These are phyloP conservation scores for Marasmius tenuissimus DNA, from an alignment of 1,284 basidiomycete genomes.

Conservation along the genomic window DNA sequence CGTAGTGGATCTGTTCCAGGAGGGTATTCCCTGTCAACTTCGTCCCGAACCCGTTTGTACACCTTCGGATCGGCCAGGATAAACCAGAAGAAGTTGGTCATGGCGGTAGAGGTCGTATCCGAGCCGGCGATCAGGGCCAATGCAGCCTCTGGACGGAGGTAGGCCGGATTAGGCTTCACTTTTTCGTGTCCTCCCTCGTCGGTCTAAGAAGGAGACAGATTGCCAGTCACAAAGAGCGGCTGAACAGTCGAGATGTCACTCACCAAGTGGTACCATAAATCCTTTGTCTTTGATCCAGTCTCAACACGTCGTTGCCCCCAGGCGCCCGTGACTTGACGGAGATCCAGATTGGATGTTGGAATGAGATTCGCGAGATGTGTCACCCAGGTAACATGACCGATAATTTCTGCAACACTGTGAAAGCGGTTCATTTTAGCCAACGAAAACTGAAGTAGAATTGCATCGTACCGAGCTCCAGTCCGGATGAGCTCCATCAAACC, in stretches of 20 bases:
- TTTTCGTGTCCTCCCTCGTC: constrained; percentile 32
- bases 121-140: constrained; percentile 27
- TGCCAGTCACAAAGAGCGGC: not conserved
- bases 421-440: not conserved
- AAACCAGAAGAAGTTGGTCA: constrained; percentile 1
- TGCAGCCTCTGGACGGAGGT: constrained; percentile 18
- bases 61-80: constrained; percentile 2
- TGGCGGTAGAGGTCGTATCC: constrained; percentile 9
- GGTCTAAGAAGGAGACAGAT: constrained; percentile 24
- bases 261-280: constrained; percentile 47
- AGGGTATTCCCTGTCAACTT: not conserved
- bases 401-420: constrained; percentile 29
- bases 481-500: constrained; percentile 37
- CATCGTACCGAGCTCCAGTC: constrained; percentile 24
- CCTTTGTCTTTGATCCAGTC: constrained; percentile 33
- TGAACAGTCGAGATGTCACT: not conserved
- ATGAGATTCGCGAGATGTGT: constrained; percentile 26
- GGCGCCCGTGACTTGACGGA: constrained; percentile 29
- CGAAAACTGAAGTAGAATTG: not conserved
- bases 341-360: constrained; percentile 28
- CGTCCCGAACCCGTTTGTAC: not conserved
- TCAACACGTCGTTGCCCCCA: constrained; percentile 28
- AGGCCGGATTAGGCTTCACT: constrained; percentile 1
- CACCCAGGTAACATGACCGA: constrained; percentile 38
- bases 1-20: not conserved